Evolutionary conservation across 1,284 basidiomycete genomes (phyloP).

Genomic region (Ceratobasidium papillatum): DNA sequence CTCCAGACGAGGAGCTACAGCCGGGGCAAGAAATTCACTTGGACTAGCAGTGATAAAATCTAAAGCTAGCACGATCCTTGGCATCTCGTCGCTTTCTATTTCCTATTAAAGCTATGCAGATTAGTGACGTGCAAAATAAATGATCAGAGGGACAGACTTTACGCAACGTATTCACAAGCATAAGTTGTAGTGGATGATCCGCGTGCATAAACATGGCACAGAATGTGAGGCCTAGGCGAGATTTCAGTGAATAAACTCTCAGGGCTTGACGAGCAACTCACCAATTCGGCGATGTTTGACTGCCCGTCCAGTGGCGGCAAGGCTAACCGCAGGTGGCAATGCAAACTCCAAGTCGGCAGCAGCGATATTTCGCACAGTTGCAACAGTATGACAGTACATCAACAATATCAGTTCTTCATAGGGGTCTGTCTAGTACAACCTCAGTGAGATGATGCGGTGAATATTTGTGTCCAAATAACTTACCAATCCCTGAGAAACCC

Average conservation of each 20-base stretch:
- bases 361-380: conserved; percentile 57
- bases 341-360: conserved; percentile 66
- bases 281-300: conserved; percentile 75
- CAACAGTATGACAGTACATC: conserved; percentile 68
- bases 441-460: neutral
- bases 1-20: conserved; percentile 70
- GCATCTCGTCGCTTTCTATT: conserved; percentile 62
- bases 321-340: conserved; percentile 71
- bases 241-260: neutral
- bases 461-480: neutral
- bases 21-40: conserved; percentile 72
- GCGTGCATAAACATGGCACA: conserved; percentile 73
- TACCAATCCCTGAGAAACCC: conserved; percentile 6
- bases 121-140: conserved; percentile 11
- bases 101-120: conserved; percentile 58
- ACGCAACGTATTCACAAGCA: conserved; percentile 82
- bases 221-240: conserved; percentile 71
- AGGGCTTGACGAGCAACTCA: conserved; percentile 47
- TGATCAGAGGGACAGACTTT: conserved; percentile 60
- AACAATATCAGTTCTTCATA: conserved; percentile 61
- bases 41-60: conserved; percentile 68
- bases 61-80: conserved; percentile 73
- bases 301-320: conserved; percentile 70
- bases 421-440: conserved; percentile 47
- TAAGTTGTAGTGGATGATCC: conserved; percentile 74